Base-by-base conservation (phyloP, 306 rosid genomes). In the Quercus suber region DNA sequence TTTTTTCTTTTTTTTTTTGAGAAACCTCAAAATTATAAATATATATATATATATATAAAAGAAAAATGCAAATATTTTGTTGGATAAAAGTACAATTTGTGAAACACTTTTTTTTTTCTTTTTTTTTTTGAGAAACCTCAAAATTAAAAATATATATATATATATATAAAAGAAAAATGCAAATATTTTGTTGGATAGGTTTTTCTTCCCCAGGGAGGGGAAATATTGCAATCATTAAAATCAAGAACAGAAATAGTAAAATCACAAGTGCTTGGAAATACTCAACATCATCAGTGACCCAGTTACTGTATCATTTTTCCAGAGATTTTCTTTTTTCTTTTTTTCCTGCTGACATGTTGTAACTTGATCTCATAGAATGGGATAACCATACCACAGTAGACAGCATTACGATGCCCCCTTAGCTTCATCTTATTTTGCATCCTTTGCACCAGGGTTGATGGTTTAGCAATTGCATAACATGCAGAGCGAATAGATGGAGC, bases 331-430 rank as follows among this genome's bases (percentile, higher is more conserved):
- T 3, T 27, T 52, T 58, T 53, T 58, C 27, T 37, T 37, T 21
- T 21, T 17, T 8, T 77, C 79, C 71, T 49, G 74, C 8, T 23
- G 27, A 65, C 70, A 15, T 67, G 25, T 31, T 4, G n/a, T 35
- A 67, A 41, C 52, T 77, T 45, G 61, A 82, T 59, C 71, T 53
- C 75, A 25, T 56, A 74, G 49, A 65, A 74, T 3, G 5, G 57
- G 73, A 86, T 73, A 75, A 71, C 35, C 83, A 73, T 93, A 93
- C 98, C 98, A 73, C 98, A 93, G 75, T 93, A 93, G 79, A 93
- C 98, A 86, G 95, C 93, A 87, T 83, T 88, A 58, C 94, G 97
- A 69, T 93, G 98, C 76, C 98, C 98, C 87, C 98, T 82, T 70
- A 93, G 80, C 89, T 91, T 91, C 86, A 83, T 93, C 78, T 84